Conservation (phyloP, 345 rosid species). For the Luvunga scandens region DNA sequence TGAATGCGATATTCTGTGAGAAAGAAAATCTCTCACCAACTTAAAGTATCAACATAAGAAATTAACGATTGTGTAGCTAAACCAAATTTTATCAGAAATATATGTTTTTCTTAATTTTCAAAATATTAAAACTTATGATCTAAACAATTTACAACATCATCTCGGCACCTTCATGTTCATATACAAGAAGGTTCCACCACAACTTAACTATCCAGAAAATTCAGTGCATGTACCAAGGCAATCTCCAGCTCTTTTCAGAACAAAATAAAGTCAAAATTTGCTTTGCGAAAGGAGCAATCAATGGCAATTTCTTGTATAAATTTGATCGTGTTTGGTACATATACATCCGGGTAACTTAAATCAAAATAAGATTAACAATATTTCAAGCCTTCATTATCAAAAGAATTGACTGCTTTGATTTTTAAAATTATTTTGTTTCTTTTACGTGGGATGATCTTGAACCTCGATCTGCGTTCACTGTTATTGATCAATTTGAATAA, state of each 20-base stretch:
- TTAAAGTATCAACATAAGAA: too few species aligned
- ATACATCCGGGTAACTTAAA: too few species aligned
- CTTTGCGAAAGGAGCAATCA: neutral
- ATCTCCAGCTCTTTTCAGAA: neutral
- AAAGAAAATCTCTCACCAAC: too few species aligned
- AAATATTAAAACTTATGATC: neutral
- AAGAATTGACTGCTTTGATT: neutral
- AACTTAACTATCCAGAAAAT: neutral
- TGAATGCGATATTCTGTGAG: too few species aligned
- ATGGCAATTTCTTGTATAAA: neutral
- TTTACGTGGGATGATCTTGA: neutral
- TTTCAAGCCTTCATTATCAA: neutral
- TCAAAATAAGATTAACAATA: neutral
- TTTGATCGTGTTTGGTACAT: constrained; percentile 8
- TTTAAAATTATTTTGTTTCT: neutral
- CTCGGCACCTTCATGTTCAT: neutral
- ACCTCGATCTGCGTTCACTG: neutral
- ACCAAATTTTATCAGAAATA: too few species aligned
- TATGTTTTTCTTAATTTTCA: too few species aligned
- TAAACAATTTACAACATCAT: neutral
- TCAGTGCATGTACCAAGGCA: neutral
- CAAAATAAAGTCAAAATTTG: neutral
- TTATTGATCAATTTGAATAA: neutral
- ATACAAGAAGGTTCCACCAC: neutral
- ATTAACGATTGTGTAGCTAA: too few species aligned